phyloP scores from a whole-genome alignment of 2,329 filamentous ascomycete genomes.

The Colletotrichum nymphaeae region DNA sequence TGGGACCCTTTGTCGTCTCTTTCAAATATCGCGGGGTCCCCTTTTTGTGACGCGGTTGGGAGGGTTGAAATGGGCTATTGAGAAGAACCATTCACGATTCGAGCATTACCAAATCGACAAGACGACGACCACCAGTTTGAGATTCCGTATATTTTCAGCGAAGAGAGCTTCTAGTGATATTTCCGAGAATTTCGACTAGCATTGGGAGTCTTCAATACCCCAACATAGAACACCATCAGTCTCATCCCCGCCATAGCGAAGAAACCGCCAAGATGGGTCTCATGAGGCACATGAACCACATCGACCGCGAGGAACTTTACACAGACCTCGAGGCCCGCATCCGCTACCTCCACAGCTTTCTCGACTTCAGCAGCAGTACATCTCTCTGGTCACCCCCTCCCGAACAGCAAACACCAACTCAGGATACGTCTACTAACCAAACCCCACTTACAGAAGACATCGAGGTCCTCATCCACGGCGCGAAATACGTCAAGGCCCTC shows the following conservation, averaged over 20 bases:
- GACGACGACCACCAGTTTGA: neutral
- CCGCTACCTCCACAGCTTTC: conserved; percentile 79
- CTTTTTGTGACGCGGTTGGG: neutral
- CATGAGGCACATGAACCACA: conserved; percentile 60
- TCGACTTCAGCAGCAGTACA: conserved; percentile 81
- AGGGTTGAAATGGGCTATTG: neutral
- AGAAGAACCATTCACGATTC: neutral
- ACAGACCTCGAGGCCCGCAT: conserved; percentile 77
- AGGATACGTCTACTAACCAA: no score
- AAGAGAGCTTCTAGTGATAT: neutral
- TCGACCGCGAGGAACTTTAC: conserved; percentile 78
- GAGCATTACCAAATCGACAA: neutral
- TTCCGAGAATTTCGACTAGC: neutral
- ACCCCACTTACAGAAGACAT: conserved; percentile 70
- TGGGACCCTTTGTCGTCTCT: neutral
- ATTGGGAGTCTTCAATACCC: neutral
- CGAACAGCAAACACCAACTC: no score
- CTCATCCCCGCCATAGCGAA: neutral
- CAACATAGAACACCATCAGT: neutral
- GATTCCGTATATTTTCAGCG: neutral
- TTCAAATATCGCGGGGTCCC: conserved; percentile 30
- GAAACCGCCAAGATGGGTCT: conserved; percentile 25
- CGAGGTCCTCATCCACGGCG: conserved; percentile 74
- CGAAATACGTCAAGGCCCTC: conserved; percentile 83
- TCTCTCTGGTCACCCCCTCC: no score